A percentile compares a stretch with the other conserved stretches of the same genome.
Conservation (phyloP, 192 early-diverging fungal genomes). For the Coemansia sp. region DNA sequence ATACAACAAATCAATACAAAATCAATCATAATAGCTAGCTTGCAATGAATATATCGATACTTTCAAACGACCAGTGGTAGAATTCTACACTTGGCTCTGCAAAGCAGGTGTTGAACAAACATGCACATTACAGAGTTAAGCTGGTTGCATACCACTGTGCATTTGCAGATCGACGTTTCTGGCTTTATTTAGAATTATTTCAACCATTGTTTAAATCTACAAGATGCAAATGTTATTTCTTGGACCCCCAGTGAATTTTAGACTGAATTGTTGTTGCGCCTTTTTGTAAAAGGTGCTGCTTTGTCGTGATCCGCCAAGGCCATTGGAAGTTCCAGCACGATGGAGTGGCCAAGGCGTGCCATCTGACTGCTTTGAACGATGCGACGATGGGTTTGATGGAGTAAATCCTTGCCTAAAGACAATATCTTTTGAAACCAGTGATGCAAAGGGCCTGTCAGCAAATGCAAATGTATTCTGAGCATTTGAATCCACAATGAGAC, state of each 20-base stretch:
- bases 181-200: neutral
- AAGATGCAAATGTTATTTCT: neutral
- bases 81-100: neutral
- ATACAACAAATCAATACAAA: neutral
- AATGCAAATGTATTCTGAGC: conserved; percentile 13
- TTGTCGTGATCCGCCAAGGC: conserved; percentile 9
- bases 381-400: neutral
- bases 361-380: neutral
- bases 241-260: conserved; percentile 33
- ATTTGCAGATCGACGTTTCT: neutral
- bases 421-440: neutral
- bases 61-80: neutral
- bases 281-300: neutral
- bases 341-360: neutral
- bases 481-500: neutral
- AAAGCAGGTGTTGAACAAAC: neutral
- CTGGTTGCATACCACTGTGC: neutral
- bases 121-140: neutral
- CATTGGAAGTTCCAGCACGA: neutral
- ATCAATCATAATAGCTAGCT: neutral
- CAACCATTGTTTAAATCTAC: neutral
- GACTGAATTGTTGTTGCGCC: conserved; percentile 5
- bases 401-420: neutral
- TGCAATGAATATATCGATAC: neutral
- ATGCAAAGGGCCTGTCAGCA: neutral